Evolutionary conservation across 257 asterid genomes (phyloP).

Genomic region (Solanum lycopersicoides): DNA sequence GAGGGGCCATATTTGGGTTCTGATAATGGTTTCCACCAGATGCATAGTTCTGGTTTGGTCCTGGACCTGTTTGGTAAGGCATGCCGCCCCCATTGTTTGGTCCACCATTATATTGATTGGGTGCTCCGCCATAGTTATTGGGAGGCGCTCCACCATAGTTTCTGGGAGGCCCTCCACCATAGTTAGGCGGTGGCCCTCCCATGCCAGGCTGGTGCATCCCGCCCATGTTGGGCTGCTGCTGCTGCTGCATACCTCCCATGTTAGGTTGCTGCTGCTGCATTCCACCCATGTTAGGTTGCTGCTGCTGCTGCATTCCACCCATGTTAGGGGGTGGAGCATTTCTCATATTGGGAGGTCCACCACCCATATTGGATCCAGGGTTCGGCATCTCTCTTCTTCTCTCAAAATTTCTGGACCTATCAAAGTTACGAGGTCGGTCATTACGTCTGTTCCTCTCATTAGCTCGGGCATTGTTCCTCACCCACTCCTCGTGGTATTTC

Average conservation of each 20-base stretch:
- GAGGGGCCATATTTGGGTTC: constrained; percentile 18
- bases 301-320: constrained; percentile 7
- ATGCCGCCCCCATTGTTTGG: constrained; percentile 8
- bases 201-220: constrained; percentile 3
- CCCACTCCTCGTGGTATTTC: constrained; percentile 96
- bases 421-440: constrained; percentile 63
- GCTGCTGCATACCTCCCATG: background rate
- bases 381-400: constrained; percentile 32
- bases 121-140: constrained; percentile 11
- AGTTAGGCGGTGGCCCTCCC: background rate
- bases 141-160: constrained; percentile 24
- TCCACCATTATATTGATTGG: constrained; percentile 12
- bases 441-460: constrained; percentile 63
- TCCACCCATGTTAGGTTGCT: constrained; percentile 11
- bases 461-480: constrained; percentile 79
- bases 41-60: constrained; percentile 14
- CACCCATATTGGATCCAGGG: constrained; percentile 14
- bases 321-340: constrained; percentile 11
- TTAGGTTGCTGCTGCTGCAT: constrained; percentile 12
- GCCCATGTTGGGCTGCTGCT: constrained; percentile 8
- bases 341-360: constrained; percentile 17
- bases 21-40: constrained; percentile 17
- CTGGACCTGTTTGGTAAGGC: constrained; percentile 19
- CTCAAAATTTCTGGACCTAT: constrained; percentile 52
- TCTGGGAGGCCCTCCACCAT: constrained; percentile 9